Conservation (phyloP, 1,139 yeast genomes). For the Entelexis sorbosivorans region DNA sequence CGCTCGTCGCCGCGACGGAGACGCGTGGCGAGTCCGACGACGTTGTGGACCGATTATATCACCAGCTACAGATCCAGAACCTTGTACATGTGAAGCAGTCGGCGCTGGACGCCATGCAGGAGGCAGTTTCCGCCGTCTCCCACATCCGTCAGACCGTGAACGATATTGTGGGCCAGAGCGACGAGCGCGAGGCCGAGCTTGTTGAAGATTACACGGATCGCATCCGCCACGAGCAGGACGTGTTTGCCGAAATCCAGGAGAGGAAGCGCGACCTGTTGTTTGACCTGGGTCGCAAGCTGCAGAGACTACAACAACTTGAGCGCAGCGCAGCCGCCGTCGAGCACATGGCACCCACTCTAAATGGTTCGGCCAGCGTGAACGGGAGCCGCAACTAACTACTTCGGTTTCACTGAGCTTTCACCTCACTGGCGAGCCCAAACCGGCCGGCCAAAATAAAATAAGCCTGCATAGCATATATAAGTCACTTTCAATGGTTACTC, state of each 20-base stretch:
- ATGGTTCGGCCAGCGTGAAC: not conserved
- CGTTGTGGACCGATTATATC: constrained; percentile 1
- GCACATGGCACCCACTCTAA: not conserved
- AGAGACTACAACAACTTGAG: not conserved
- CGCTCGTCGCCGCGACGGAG: constrained; percentile 10
- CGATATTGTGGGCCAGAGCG: constrained; percentile 1
- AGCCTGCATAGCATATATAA: not conserved
- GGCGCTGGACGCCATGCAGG: constrained; percentile 5
- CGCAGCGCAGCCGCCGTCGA: not conserved
- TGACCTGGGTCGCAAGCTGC: constrained; percentile 3
- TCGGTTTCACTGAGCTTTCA: too few species aligned
- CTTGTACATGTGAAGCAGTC: constrained; percentile 14
- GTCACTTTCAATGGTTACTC: not conserved
- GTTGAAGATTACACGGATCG: constrained; percentile 14
- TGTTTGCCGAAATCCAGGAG: constrained; percentile 12
- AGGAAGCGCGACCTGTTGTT: constrained; percentile 15
- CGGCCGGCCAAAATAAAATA: too few species aligned
- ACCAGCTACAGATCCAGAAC: constrained; percentile 16
- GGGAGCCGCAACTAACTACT: not conserved
- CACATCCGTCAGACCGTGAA: constrained; percentile 14
- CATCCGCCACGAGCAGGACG: constrained; percentile 9
- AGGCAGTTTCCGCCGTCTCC: constrained; percentile 9
- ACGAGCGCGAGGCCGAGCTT: constrained; percentile 4
- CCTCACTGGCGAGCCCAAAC: too few species aligned
- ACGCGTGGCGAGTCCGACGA: not conserved